Conservation (phyloP, 2,329 filamentous ascomycete species). For the Parastagonospora nodorum region DNA sequence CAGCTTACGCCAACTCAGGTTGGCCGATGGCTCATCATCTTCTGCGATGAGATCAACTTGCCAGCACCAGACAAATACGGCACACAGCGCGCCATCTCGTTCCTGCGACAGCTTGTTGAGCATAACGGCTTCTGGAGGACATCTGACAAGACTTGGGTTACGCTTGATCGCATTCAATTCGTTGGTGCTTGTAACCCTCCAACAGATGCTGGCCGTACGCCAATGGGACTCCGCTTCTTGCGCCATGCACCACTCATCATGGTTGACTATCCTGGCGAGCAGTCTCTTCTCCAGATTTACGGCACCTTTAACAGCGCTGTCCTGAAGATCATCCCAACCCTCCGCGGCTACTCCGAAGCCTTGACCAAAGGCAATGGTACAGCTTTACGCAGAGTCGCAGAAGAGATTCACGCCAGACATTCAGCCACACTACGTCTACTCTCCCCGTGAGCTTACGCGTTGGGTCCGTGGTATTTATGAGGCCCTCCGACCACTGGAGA, state of each 20-base stretch:
- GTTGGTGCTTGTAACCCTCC: slow-evolving; percentile 98
- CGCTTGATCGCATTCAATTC: slow-evolving; percentile 96
- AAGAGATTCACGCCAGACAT: slow-evolving; percentile 93
- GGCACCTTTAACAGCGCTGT: slow-evolving; percentile 97
- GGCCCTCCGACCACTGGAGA: slow-evolving; percentile 90
- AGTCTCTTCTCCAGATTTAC: slow-evolving; percentile 95
- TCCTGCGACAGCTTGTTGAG: slow-evolving; percentile 95
- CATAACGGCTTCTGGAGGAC: slow-evolving; percentile 99
- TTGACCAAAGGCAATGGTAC: slow-evolving; percentile 98
- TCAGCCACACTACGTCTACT: slow-evolving; percentile 99
- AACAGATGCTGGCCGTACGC: slow-evolving; percentile 94
- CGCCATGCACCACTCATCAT: slow-evolving; percentile 98
- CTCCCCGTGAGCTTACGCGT: slow-evolving; percentile 93
- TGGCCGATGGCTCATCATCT: slow-evolving; percentile 95
- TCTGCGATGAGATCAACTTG: slow-evolving; percentile 99
- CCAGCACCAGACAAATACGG: slow-evolving; percentile 97
- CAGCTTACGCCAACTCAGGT: slow-evolving; percentile 96
- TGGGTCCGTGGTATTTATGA: slow-evolving; percentile 99
- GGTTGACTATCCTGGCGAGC: slow-evolving; percentile 98
- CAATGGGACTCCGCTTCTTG: slow-evolving; percentile 90
- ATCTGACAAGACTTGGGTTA: slow-evolving; percentile 96
- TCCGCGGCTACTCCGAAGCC: slow-evolving; percentile 93
- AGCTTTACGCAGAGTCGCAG: slow-evolving; percentile 94
- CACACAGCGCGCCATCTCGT: slow-evolving; percentile 95
- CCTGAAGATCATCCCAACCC: slow-evolving; percentile 91